Conservation (phyloP, 2,329 filamentous ascomycete genomes). For the Chaetomiaceae sp. region DNA sequence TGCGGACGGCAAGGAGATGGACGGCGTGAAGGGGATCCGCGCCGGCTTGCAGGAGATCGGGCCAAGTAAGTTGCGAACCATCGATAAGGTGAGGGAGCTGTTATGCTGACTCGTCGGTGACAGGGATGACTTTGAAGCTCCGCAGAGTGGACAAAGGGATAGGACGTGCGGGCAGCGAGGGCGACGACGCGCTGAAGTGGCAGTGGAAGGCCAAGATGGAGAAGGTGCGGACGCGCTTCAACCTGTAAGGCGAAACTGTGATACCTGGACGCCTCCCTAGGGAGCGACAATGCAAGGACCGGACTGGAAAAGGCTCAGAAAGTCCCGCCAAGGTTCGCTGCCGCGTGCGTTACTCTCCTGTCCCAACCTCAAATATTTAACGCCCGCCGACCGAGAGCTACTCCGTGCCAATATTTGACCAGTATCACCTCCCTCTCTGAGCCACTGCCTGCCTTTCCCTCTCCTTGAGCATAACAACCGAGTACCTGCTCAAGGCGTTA, state of each 20-base stretch:
- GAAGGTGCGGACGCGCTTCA: slow-evolving; percentile 88
- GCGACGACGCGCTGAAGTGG: slow-evolving; percentile 79
- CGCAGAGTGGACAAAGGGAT: slow-evolving; percentile 88
- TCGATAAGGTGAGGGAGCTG: not conserved
- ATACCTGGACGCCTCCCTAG: slow-evolving; percentile 13
- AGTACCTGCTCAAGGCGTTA: slow-evolving; percentile 24
- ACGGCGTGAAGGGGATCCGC: slow-evolving; percentile 78
- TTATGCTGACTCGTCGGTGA: slow-evolving; percentile 25
- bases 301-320: too few relatives aligned
- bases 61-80: slow-evolving; percentile 36
- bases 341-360: not conserved
- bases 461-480: slow-evolving; percentile 28
- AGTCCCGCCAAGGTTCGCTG: not conserved
- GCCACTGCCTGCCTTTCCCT: slow-evolving; percentile 14
- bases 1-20: slow-evolving; percentile 73
- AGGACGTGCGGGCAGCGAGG: slow-evolving; percentile 57
- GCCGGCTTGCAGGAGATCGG: slow-evolving; percentile 88
- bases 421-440: not conserved
- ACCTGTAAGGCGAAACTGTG: slow-evolving; percentile 53
- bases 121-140: slow-evolving; percentile 65
- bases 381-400: too few relatives aligned
- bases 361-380: too few relatives aligned
- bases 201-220: slow-evolving; percentile 96
- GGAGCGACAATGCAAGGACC: too few relatives aligned
- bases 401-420: not conserved